Evolutionary conservation across 768 basidiomycete species (phyloP).

Genomic region (Leccinum disarticulatum): DNA sequence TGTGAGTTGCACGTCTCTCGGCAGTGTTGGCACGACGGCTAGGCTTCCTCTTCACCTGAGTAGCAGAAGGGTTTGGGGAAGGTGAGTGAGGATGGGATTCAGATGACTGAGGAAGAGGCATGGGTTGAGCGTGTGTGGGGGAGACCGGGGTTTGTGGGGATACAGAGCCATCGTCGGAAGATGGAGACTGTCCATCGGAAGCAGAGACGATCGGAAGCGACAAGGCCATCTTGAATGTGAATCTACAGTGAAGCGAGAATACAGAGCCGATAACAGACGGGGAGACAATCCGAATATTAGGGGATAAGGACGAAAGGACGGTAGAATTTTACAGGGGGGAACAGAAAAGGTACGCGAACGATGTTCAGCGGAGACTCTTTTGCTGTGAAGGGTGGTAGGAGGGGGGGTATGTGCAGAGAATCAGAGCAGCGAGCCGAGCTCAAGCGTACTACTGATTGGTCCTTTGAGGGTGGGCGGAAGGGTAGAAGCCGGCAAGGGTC

Average conservation of each 20-base stretch:
- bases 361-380: slow-evolving; percentile 42
- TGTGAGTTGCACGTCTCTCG: slow-evolving; percentile 94
- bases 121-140: slow-evolving; percentile 35
- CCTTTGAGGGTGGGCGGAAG: slow-evolving; percentile 44
- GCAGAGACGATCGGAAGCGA: slow-evolving; percentile 41
- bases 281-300: slow-evolving; percentile 17
- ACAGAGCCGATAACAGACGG: slow-evolving; percentile 10
- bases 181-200: slow-evolving; percentile 38
- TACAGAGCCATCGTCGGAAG: slow-evolving; percentile 43
- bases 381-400: slow-evolving; percentile 18
- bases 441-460: slow-evolving; percentile 57
- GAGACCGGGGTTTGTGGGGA: slow-evolving; percentile 51
- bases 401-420: slow-evolving; percentile 22
- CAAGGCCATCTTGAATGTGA: slow-evolving; percentile 32
- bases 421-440: slow-evolving; percentile 64
- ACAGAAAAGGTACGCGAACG: slow-evolving; percentile 44
- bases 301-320: slow-evolving; percentile 11
- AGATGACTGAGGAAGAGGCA: slow-evolving; percentile 34
- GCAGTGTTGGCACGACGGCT: slow-evolving; percentile 92
- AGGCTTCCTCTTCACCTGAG: slow-evolving; percentile 75
- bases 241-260: slow-evolving; percentile 17
- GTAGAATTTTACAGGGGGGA: slow-evolving; percentile 27
- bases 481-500: slow-evolving; percentile 88
- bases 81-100: slow-evolving; percentile 28
- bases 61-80: slow-evolving; percentile 20